phyloP scores from a whole-genome alignment of 257 asterid genomes.

The Fraxinus cuspidata region DNA sequence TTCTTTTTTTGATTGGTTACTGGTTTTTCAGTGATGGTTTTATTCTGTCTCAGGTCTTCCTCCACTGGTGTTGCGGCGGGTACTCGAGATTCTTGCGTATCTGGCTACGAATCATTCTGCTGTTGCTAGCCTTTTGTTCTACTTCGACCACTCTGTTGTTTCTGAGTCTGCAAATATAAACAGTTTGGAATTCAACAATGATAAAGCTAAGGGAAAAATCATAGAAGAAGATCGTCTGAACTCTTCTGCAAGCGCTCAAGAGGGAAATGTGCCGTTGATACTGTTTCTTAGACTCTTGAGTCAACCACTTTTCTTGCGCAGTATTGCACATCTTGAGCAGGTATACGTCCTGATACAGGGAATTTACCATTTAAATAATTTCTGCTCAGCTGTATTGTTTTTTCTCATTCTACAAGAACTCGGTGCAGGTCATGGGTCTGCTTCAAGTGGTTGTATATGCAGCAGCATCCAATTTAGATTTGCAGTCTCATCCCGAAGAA shows the following conservation, averaged over 20 bases:
- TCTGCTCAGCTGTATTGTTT: slow-evolving; percentile 11
- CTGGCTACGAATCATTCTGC: slow-evolving; percentile 90
- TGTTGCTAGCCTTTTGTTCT: slow-evolving; percentile 82
- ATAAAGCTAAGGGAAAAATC: slow-evolving; percentile 73
- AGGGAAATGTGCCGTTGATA: slow-evolving; percentile 73
- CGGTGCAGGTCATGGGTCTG: slow-evolving; percentile 84
- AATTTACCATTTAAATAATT: slow-evolving; percentile 17
- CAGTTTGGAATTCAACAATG: slow-evolving; percentile 41
- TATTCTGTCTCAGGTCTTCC: slow-evolving; percentile 76
- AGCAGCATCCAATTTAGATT: slow-evolving; percentile 79
- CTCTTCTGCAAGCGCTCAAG: slow-evolving; percentile 46
- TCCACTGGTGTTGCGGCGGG: slow-evolving; percentile 87
- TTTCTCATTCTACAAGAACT: slow-evolving; percentile 9
- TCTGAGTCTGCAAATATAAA: slow-evolving; percentile 46
- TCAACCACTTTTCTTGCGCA: slow-evolving; percentile 80
- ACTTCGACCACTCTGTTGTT: slow-evolving; percentile 65
- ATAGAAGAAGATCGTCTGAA: slow-evolving; percentile 40
- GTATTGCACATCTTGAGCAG: slow-evolving; percentile 96
- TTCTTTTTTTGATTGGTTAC: slow-evolving; percentile 5
- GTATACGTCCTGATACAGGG: slow-evolving; percentile 35
- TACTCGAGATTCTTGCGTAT: slow-evolving; percentile 82
- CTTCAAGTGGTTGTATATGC: slow-evolving; percentile 83
- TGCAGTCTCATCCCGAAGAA: slow-evolving; percentile 60
- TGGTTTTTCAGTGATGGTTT: slow-evolving; percentile 20
- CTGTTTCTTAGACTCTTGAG: slow-evolving; percentile 79